Conservation (phyloP, 2,329 filamentous ascomycete genomes). For the Fusarium phyllophilum region DNA sequence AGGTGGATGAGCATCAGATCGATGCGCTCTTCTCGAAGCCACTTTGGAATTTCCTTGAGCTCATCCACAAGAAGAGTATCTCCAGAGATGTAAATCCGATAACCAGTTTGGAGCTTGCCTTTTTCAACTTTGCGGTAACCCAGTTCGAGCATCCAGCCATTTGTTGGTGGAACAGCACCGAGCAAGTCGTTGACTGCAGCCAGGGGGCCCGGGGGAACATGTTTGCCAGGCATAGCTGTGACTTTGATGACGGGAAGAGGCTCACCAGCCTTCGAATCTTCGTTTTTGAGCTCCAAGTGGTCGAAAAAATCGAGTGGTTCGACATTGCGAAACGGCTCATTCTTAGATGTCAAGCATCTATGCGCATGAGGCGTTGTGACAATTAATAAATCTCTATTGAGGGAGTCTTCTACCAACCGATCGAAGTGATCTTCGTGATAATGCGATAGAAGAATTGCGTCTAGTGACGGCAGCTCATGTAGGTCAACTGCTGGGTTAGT, state of each 20-base stretch:
- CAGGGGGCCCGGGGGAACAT: slow-evolving; percentile 58
- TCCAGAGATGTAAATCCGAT: slow-evolving; percentile 73
- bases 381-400: slow-evolving; percentile 65
- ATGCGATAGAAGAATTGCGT: slow-evolving; percentile 69
- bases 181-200: slow-evolving; percentile 53
- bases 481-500: slow-evolving; percentile 71
- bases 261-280: slow-evolving; percentile 36
- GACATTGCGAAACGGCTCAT: slow-evolving; percentile 65
- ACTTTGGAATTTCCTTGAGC: slow-evolving; percentile 67
- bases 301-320: slow-evolving; percentile 67
- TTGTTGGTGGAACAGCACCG: slow-evolving; percentile 67
- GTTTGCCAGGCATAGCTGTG: slow-evolving; percentile 72
- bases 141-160: slow-evolving; percentile 74
- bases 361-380: slow-evolving; percentile 72
- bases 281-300: slow-evolving; percentile 47
- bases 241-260: slow-evolving; percentile 57
- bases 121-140: slow-evolving; percentile 54
- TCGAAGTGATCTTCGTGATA: slow-evolving; percentile 67
- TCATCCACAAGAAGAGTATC: slow-evolving; percentile 68
- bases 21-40: slow-evolving; percentile 63
- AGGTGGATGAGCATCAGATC: slow-evolving; percentile 75
- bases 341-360: slow-evolving; percentile 56
- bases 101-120: slow-evolving; percentile 56
- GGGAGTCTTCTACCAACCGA: slow-evolving; percentile 50
- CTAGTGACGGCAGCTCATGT: slow-evolving; percentile 67